phyloP scores from a whole-genome alignment of 208 protist species.

The Wallacemonas sp. region DNA sequence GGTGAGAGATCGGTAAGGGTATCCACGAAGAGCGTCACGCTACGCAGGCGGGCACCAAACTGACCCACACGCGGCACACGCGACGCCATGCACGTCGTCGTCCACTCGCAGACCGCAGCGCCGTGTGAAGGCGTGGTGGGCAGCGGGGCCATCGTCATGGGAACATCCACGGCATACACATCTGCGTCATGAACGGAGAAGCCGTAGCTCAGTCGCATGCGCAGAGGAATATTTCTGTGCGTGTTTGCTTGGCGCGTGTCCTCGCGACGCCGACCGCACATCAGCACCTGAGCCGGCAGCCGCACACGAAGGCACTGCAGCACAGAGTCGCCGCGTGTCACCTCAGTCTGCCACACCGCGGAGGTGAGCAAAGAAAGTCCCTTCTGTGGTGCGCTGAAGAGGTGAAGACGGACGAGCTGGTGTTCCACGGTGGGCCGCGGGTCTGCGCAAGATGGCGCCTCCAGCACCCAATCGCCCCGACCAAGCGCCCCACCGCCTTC shows the following conservation, averaged over 20 bases:
- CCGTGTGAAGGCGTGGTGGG: neutral
- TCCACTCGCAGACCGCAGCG: conserved; percentile 13
- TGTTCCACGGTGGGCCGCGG: conserved; percentile 3
- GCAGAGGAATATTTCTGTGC: conserved; percentile 14
- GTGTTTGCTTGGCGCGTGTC: neutral
- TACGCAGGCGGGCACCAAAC: conserved; percentile 26
- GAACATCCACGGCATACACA: conserved; percentile 2
- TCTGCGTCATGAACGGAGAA: neutral
- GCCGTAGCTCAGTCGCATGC: conserved; percentile 11
- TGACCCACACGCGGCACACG: conserved; percentile 25
- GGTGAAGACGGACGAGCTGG: neutral
- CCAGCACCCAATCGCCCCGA: neutral
- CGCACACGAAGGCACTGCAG: conserved; percentile 22
- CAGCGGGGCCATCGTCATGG: neutral
- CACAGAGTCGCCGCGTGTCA: neutral
- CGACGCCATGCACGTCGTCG: conserved; percentile 21
- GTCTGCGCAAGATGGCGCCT: neutral
- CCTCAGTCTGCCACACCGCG: neutral
- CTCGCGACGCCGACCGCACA: neutral
- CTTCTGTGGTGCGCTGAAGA: conserved; percentile 1
- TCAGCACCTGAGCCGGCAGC: neutral
- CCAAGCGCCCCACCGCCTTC: neutral
- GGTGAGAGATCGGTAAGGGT: neutral
- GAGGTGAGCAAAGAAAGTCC: neutral
- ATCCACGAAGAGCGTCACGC: conserved; percentile 28